Evolutionary conservation across 23 red algal genomes (phyloP).

Genomic region (Gracilaria vermiculophylla): DNA sequence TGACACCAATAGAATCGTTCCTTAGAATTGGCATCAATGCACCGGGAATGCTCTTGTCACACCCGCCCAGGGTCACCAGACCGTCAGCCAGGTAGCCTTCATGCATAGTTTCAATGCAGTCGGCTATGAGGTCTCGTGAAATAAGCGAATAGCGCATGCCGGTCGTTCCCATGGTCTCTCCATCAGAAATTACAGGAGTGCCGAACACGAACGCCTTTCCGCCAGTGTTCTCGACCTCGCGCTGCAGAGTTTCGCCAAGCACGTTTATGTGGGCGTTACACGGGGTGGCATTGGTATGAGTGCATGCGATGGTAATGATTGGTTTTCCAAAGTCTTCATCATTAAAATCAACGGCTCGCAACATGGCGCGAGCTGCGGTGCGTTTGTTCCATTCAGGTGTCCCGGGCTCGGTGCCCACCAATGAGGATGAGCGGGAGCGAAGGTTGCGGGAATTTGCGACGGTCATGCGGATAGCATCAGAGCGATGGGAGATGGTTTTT

Average conservation of each 20-base stretch:
- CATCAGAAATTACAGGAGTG: slow-evolving; percentile 97
- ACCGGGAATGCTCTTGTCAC: slow-evolving; percentile 98
- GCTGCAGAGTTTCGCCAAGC: slow-evolving; percentile 73
- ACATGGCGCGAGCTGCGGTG: slow-evolving; percentile 95
- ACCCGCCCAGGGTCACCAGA: slow-evolving; percentile 91
- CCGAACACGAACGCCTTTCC: slow-evolving; percentile 96
- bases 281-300: slow-evolving; percentile 94
- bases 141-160: slow-evolving; percentile 99
- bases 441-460: slow-evolving; percentile 1
- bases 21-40: slow-evolving; percentile 97
- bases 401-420: slow-evolving; percentile 79
- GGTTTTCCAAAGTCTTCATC: slow-evolving; percentile 98
- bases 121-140: slow-evolving; percentile 92
- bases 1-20: slow-evolving; percentile 85
- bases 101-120: slow-evolving; percentile 99
- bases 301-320: slow-evolving; percentile 89
- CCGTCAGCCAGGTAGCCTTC: slow-evolving; percentile 95
- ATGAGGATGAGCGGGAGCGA: slow-evolving; percentile 60
- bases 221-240: slow-evolving; percentile 60
- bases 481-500: not conserved
- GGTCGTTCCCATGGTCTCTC: slow-evolving; percentile 98
- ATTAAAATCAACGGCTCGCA: slow-evolving; percentile 94
- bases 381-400: slow-evolving; percentile 91
- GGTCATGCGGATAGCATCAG: not conserved
- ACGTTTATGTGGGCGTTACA: slow-evolving; percentile 95